Evolutionary conservation across 2,329 filamentous ascomycete species (phyloP).

Genomic region (Colletotrichum cuscutae): DNA sequence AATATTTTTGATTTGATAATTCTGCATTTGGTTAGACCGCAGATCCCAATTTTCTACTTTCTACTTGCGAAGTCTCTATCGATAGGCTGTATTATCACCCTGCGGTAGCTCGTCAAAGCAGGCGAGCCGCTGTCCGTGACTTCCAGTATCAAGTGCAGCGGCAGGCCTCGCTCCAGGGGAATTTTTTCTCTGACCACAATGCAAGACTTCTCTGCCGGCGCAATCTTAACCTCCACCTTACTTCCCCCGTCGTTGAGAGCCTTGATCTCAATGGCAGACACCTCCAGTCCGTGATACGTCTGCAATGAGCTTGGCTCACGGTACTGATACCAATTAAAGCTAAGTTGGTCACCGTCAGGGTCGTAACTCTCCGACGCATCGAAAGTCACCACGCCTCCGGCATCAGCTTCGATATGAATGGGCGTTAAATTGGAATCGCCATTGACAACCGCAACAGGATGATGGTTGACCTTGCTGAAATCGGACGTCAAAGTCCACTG

Average conservation of each 20-base stretch:
- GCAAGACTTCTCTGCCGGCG: constrained; percentile 50
- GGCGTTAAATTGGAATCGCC: constrained; percentile 50
- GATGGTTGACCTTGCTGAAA: constrained; percentile 53
- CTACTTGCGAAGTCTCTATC: constrained; percentile 39
- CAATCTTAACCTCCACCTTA: constrained; percentile 28
- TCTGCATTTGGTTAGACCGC: too few species aligned
- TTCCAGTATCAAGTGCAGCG: constrained; percentile 60
- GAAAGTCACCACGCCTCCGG: constrained; percentile 50
- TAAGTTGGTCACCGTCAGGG: constrained; percentile 53
- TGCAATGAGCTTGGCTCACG: constrained; percentile 49
- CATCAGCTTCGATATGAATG: constrained; percentile 51
- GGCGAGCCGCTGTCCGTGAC: constrained; percentile 56
- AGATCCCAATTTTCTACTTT: neutral
- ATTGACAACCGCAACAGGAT: constrained; percentile 55
- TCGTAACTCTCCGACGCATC: constrained; percentile 59
- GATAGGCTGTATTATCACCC: constrained; percentile 50
- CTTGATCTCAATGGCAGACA: constrained; percentile 48
- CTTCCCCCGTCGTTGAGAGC: constrained; percentile 36
- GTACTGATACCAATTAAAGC: constrained; percentile 63
- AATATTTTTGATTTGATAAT: too few species aligned
- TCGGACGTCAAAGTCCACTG: constrained; percentile 46
- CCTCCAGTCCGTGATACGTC: constrained; percentile 51
- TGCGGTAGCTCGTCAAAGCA: constrained; percentile 57
- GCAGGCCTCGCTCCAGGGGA: constrained; percentile 48
- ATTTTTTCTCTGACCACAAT: constrained; percentile 21